A percentile compares a stretch with the other conserved stretches of the same genome.
These are phyloP conservation scores for Aurantiochytrium sp. DNA, from an alignment of 108 stramenopile species.

Conservation along the genomic window DNA sequence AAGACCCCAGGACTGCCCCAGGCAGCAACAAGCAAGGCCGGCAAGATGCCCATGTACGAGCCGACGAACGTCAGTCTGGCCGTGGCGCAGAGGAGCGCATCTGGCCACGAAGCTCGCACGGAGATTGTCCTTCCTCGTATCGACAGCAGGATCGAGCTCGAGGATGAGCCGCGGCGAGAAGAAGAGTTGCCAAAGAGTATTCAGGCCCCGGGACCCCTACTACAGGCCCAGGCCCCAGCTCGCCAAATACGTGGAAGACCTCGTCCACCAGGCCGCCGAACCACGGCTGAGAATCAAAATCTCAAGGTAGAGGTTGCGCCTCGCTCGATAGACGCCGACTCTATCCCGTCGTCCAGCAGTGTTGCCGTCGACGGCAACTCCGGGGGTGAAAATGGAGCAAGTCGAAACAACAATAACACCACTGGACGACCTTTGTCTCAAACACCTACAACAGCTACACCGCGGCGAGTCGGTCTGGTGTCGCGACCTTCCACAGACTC, in stretches of 20 bases:
- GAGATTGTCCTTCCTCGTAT: not conserved
- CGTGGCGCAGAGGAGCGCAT: not conserved
- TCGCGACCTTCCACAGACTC: not conserved
- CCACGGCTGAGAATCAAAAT: not conserved
- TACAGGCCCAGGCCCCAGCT: not conserved
- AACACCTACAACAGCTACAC: not conserved
- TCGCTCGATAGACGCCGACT: not conserved
- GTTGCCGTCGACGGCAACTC: too few relatives aligned
- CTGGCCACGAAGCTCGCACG: not conserved
- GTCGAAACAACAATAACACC: too few relatives aligned
- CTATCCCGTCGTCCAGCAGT: too few relatives aligned
- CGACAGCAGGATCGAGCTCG: not conserved
- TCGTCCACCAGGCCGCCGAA: not conserved
- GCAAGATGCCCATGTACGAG: not conserved
- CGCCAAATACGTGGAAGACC: not conserved
- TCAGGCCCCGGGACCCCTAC: not conserved
- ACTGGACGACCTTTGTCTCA: not conserved
- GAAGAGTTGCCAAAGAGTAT: not conserved
- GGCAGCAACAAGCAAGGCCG: not conserved
- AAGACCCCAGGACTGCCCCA: too few relatives aligned
- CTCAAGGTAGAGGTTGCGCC: not conserved
- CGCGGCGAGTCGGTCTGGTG: not conserved
- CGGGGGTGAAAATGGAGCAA: too few relatives aligned
- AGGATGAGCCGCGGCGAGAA: not conserved
- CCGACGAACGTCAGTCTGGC: not conserved